Percentiles rank a stretch among this genome's conserved stretches.
Evolutionary conservation across 2,329 filamentous ascomycete genomes (phyloP).

Genomic region (Xylariomycetidae sp.): DNA sequence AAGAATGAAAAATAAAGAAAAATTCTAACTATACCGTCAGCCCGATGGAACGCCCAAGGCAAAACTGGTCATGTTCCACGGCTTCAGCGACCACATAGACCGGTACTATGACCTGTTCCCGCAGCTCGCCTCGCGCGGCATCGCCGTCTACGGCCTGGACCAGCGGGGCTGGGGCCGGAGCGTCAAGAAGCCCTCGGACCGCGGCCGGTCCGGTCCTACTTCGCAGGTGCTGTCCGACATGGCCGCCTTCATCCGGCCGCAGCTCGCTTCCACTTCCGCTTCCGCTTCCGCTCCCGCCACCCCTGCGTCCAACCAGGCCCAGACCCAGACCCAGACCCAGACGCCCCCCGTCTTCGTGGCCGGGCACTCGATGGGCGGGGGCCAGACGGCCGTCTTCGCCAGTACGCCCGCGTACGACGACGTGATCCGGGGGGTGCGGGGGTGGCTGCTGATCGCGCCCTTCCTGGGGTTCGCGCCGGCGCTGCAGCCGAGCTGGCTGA

Average conservation of each 20-base stretch:
- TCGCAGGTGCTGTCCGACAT: conserved; percentile 70
- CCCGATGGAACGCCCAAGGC: conserved; percentile 56
- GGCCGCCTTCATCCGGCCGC: conserved; percentile 62
- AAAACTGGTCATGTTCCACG: conserved; percentile 78
- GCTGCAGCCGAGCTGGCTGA: conserved; percentile 58
- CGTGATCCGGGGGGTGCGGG: conserved; percentile 58
- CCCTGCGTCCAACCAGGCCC: too few species aligned
- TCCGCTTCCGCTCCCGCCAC: conserved; percentile 31
- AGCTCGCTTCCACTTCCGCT: conserved; percentile 37
- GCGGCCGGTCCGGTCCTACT: conserved; percentile 72
- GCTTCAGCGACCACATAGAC: conserved; percentile 82
- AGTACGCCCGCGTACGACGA: conserved; percentile 41
- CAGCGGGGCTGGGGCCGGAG: conserved; percentile 86
- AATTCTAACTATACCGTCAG: conserved; percentile 32
- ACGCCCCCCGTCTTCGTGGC: conserved; percentile 84
- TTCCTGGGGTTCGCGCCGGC: conserved; percentile 69
- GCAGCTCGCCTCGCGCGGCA: conserved; percentile 62
- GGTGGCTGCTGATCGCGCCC: conserved; percentile 73
- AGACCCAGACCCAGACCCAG: too few species aligned
- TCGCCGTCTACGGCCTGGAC: conserved; percentile 74
- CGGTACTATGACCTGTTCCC: conserved; percentile 73
- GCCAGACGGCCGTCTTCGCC: conserved; percentile 62
- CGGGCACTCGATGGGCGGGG: conserved; percentile 90
- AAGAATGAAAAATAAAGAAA: too few species aligned
- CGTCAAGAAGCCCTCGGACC: conserved; percentile 55